Conservation (phyloP, 2,329 filamentous ascomycete genomes). For the Monilinia fructicola region DNA sequence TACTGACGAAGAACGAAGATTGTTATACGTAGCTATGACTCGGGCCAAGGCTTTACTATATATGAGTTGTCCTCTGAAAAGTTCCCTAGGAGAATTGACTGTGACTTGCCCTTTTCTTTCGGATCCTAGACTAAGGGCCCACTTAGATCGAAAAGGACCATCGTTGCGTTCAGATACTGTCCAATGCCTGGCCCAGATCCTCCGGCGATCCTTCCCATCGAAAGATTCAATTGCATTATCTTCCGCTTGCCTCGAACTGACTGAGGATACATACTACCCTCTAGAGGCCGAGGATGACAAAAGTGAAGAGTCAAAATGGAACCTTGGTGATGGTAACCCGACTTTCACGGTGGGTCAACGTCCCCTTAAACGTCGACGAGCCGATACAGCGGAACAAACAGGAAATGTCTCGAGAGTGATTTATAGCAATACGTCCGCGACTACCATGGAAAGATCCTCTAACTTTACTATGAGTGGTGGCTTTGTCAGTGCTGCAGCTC, state of each 20-base stretch:
- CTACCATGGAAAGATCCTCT: constrained; percentile 61
- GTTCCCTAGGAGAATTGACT: constrained; percentile 61
- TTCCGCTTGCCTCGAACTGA: constrained; percentile 53
- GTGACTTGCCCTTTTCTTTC: constrained; percentile 73
- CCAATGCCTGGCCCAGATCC: constrained; percentile 67
- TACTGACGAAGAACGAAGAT: constrained; percentile 77
- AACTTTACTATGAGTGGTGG: constrained; percentile 60
- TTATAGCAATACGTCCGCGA: constrained; percentile 48
- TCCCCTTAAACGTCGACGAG: constrained; percentile 36
- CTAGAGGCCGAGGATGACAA: constrained; percentile 55
- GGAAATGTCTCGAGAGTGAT: constrained; percentile 26
- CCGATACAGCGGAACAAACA: constrained; percentile 27
- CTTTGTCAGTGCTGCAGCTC: constrained; percentile 38
- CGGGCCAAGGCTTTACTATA: constrained; percentile 84
- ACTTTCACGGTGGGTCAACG: constrained; percentile 33
- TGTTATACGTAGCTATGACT: constrained; percentile 97
- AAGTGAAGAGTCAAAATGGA: constrained; percentile 42
- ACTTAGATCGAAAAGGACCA: constrained; percentile 65
- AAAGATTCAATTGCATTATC: constrained; percentile 45
- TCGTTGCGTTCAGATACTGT: constrained; percentile 63
- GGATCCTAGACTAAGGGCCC: constrained; percentile 50
- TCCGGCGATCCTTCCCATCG: constrained; percentile 61
- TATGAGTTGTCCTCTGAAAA: constrained; percentile 74
- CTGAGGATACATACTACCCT: constrained; percentile 69
- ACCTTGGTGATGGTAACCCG: constrained; percentile 36